Evolutionary conservation across 108 stramenopile genomes (phyloP), one percentile per base, ranked within the genome.

Genomic region (Cyclotella baltica): DNA sequence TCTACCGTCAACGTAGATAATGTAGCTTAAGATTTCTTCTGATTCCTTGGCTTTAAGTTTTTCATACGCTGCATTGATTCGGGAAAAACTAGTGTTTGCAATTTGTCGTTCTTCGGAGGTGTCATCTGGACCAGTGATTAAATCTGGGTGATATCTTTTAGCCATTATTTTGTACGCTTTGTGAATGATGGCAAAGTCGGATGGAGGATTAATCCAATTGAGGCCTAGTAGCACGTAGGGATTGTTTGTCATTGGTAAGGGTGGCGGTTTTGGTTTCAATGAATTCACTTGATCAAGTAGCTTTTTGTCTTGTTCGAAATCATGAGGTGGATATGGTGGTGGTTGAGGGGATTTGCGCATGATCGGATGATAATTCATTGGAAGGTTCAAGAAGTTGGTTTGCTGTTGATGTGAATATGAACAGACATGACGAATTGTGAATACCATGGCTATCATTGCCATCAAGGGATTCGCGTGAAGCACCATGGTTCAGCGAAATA

Each of bases 61-160:
- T 27, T 62, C 53, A 70, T 30, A 70, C 9, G 70, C 70, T 1
- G 53, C 20, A 3, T 55, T 70, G 55, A 70, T 70, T 16, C 70
- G 46, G 23, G 70, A 53, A 70, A 70, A 70, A 19, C 57, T 30
- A 10, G 15, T 18, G 35, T 31, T 70, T 29, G 55, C 70, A 28
- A 3, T 11, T 36, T 56, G 53, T 36, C 35, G 56, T 36, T 70
- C 55, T 29, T 53, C 55, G 2, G 22, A 53, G 19, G 30, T 56
- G 19, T 28, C 28, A 20, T 55, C 70, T 11, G 31, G 25, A 34
- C n/a, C 50, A 16, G 29, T 20, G 10, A 70, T 29, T 18, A 43
- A 16, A 56, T 70, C 70, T 2, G 70, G 70, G 35, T 70, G 70
- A 56, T 70, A 70, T 28, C 19, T 53, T 43, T 56, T 53, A 28